Percentiles rank a stretch among this genome's conserved stretches.
phyloP scores from a whole-genome alignment of 805 yeast genomes.

The Torulaspora maleeae region DNA sequence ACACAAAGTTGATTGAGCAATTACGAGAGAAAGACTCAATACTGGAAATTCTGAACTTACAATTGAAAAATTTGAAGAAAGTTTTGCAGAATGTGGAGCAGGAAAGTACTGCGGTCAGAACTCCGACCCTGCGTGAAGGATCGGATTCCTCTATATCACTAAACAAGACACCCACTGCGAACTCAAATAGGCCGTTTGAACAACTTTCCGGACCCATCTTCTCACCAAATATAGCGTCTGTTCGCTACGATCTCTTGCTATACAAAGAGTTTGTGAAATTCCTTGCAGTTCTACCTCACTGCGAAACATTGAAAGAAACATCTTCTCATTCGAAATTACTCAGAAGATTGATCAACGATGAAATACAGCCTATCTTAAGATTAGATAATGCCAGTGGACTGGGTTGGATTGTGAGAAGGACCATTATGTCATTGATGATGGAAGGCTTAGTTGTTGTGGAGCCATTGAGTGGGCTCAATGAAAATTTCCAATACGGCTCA shows the following conservation, averaged over 20 bases:
- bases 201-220: slow-evolving; percentile 27
- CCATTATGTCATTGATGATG: slow-evolving; percentile 60
- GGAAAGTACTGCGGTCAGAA: slow-evolving; percentile 13
- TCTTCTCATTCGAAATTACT: slow-evolving; percentile 49
- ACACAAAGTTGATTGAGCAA: slow-evolving; percentile 48
- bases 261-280: slow-evolving; percentile 40
- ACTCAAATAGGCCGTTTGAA: slow-evolving; percentile 12
- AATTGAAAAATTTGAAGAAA: slow-evolving; percentile 60
- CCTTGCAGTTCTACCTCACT: slow-evolving; percentile 34
- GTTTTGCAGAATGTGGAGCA: slow-evolving; percentile 50
- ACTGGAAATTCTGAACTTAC: slow-evolving; percentile 59
- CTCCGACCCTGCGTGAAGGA: slow-evolving; percentile 11
- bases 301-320: slow-evolving; percentile 39
- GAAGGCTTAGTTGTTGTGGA: slow-evolving; percentile 81
- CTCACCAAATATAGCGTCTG: slow-evolving; percentile 40
- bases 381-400: slow-evolving; percentile 61
- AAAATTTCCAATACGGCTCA: slow-evolving; percentile 49
- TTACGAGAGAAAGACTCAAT: slow-evolving; percentile 65
- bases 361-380: slow-evolving; percentile 68
- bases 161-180: slow-evolving; percentile 15
- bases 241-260: slow-evolving; percentile 41
- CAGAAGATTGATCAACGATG: slow-evolving; percentile 64
- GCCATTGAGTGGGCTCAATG: slow-evolving; percentile 82
- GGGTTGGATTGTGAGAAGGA: slow-evolving; percentile 56
- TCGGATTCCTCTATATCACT: slow-evolving; percentile 24